Evolutionary conservation across 1,139 yeast genomes (phyloP).

Genomic region (Suhomyces atakaporum): DNA sequence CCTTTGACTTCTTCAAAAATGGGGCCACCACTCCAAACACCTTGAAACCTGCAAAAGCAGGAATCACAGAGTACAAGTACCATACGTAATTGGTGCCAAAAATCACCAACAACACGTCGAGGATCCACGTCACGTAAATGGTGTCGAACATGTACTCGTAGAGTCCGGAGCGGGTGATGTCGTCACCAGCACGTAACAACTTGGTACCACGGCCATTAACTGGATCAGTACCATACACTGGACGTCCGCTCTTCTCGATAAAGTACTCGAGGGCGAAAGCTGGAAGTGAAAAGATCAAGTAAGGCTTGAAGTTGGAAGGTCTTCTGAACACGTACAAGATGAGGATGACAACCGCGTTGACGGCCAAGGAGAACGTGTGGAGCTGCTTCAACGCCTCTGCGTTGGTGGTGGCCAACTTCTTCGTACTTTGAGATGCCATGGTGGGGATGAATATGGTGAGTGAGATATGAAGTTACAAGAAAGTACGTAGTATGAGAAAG

Average conservation of each 20-base stretch:
- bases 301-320: conserved; percentile 55
- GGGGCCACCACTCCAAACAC: conserved; percentile 33
- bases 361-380: conserved; percentile 47
- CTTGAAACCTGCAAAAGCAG: conserved; percentile 60
- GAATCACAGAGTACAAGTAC: conserved; percentile 51
- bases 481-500: too few species aligned
- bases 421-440: conserved; percentile 56
- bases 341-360: conserved; percentile 45
- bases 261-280: conserved; percentile 54
- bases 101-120: conserved; percentile 56
- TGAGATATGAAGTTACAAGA: too few species aligned
- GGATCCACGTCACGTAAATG: conserved; percentile 66
- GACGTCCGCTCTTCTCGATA: conserved; percentile 69
- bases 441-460: too few species aligned
- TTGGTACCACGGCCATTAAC: conserved; percentile 29
- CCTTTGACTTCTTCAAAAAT: conserved; percentile 19
- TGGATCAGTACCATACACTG: conserved; percentile 47
- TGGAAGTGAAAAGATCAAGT: conserved; percentile 59
- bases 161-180: conserved; percentile 64
- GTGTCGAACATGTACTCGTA: conserved; percentile 79
- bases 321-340: conserved; percentile 49
- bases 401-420: conserved; percentile 69
- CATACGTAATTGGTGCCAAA: conserved; percentile 64
- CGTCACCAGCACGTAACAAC: conserved; percentile 61
- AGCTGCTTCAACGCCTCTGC: conserved; percentile 53